phyloP scores from a whole-genome alignment of 495 filamentous ascomycete genomes.

The Hypoxylon intermedium region DNA sequence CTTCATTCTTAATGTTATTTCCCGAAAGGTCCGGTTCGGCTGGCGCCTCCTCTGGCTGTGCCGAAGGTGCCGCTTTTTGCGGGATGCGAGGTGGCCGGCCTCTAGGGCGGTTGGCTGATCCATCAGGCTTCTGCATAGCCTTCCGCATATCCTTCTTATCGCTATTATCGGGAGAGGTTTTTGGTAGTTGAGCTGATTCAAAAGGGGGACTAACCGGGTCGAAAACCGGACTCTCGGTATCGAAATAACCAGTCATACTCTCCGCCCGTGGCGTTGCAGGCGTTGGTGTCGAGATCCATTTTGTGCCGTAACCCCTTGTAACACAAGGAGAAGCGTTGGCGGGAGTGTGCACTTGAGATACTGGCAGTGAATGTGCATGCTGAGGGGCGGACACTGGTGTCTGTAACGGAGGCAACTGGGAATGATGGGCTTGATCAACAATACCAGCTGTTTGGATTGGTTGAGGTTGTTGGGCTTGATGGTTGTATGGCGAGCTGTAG shows the following conservation, averaged over 20 bases:
- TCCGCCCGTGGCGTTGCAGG: constrained; percentile 54
- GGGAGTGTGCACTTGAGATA: constrained; percentile 34
- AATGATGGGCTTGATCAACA: constrained; percentile 26
- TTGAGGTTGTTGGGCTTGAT: constrained; percentile 41
- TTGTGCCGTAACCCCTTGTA: constrained; percentile 54
- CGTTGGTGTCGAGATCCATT: constrained; percentile 54
- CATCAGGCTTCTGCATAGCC: constrained; percentile 32
- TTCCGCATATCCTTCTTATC: constrained; percentile 41
- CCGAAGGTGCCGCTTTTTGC: constrained; percentile 45
- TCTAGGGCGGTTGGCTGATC: constrained; percentile 43
- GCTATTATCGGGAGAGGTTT: constrained; percentile 29
- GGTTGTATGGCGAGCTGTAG: constrained; percentile 52
- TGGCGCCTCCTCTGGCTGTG: constrained; percentile 62
- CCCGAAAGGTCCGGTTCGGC: constrained; percentile 54
- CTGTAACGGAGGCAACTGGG: constrained; percentile 33
- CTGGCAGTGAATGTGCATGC: constrained; percentile 17
- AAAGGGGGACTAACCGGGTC: constrained; percentile 58
- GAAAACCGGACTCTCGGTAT: constrained; percentile 48
- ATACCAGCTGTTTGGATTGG: constrained; percentile 18
- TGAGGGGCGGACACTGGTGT: constrained; percentile 32
- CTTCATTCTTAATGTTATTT: constrained; percentile 72
- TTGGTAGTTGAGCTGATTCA: constrained; percentile 44
- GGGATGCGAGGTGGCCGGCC: constrained; percentile 42
- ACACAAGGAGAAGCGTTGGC: constrained; percentile 23
- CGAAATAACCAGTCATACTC: constrained; percentile 37